Evolutionary conservation across 768 basidiomycete genomes (phyloP).

Genomic region (Phanerochaete carnosa): DNA sequence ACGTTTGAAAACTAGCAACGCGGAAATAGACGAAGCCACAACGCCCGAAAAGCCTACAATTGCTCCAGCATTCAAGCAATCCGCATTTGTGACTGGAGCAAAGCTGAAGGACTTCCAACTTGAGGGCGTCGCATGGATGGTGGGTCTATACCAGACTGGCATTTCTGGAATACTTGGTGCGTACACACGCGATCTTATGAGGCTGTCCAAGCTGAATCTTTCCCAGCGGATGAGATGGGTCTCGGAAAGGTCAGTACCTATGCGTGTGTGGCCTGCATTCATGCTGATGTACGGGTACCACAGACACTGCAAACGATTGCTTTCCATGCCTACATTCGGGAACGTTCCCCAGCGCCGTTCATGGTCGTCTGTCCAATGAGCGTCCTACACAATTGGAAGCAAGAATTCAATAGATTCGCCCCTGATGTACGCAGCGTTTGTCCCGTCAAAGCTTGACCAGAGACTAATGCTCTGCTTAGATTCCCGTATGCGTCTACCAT

Average conservation of each 20-base stretch:
- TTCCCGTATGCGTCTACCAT: constrained; percentile 89
- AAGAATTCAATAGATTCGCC: constrained; percentile 83
- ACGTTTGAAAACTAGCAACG: constrained; percentile 15
- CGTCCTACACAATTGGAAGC: constrained; percentile 88
- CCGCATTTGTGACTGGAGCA: constrained; percentile 78
- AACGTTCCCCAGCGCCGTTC: constrained; percentile 70
- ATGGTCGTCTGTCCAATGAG: constrained; percentile 91
- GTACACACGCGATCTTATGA: constrained; percentile 10
- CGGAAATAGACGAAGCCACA: neutral
- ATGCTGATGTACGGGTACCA: neutral
- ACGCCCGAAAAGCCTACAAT: constrained; percentile 7
- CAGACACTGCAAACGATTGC: constrained; percentile 95
- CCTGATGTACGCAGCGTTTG: constrained; percentile 48
- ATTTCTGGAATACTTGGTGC: constrained; percentile 76
- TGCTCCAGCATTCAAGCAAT: constrained; percentile 56
- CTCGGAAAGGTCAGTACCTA: constrained; percentile 63
- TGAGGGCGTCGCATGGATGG: constrained; percentile 95
- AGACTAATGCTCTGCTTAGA: constrained; percentile 36
- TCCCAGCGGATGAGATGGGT: constrained; percentile 90
- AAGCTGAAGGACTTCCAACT: constrained; percentile 88
- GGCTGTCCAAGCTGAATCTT: neutral
- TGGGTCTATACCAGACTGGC: constrained; percentile 79
- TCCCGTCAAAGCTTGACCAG: neutral
- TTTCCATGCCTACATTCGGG: constrained; percentile 87
- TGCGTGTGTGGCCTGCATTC: neutral